These are phyloP conservation scores for Gloeostereum incarnatum DNA, from an alignment of 768 basidiomycete species.

Conservation along the genomic window DNA sequence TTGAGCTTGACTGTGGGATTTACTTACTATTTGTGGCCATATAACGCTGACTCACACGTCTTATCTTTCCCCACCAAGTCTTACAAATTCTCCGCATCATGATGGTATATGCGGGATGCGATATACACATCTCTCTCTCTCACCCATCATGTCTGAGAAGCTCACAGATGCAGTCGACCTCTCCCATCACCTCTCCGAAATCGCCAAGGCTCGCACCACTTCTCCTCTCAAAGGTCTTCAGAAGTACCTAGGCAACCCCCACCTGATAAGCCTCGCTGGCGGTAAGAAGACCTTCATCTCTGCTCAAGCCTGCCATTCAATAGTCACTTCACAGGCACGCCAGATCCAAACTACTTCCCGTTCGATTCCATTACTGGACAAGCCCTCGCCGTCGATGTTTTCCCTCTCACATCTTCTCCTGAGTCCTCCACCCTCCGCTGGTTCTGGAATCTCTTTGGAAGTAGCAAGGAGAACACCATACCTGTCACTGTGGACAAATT, in stretches of 20 bases:
- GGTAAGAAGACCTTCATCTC: slow-evolving; percentile 27
- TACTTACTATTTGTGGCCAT: too few relatives aligned
- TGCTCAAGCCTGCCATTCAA: slow-evolving; percentile 1
- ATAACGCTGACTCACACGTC: too few relatives aligned
- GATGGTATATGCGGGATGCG: too few relatives aligned
- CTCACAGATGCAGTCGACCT: slow-evolving; percentile 48
- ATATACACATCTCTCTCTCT: slow-evolving; percentile 1
- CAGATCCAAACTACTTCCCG: slow-evolving; percentile 62
- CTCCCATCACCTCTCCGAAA: slow-evolving; percentile 59
- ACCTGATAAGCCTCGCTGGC: slow-evolving; percentile 57
- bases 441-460: slow-evolving; percentile 47
- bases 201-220: slow-evolving; percentile 34
- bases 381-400: slow-evolving; percentile 38
- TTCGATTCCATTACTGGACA: slow-evolving; percentile 53
- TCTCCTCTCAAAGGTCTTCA: slow-evolving; percentile 63
- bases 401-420: slow-evolving; percentile 23
- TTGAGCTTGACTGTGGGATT: too few relatives aligned
- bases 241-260: slow-evolving; percentile 46
- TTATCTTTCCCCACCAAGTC: too few relatives aligned
- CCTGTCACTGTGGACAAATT: slow-evolving; percentile 56
- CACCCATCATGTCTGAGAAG: slow-evolving; percentile 21
- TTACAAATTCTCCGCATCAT: too few relatives aligned
- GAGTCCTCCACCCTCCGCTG: slow-evolving; percentile 33
- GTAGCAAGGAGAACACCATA: slow-evolving; percentile 31
- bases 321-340: slow-evolving; percentile 37